phyloP scores from a whole-genome alignment of 2,329 filamentous ascomycete species.

The Pseudopyricularia javanii region DNA sequence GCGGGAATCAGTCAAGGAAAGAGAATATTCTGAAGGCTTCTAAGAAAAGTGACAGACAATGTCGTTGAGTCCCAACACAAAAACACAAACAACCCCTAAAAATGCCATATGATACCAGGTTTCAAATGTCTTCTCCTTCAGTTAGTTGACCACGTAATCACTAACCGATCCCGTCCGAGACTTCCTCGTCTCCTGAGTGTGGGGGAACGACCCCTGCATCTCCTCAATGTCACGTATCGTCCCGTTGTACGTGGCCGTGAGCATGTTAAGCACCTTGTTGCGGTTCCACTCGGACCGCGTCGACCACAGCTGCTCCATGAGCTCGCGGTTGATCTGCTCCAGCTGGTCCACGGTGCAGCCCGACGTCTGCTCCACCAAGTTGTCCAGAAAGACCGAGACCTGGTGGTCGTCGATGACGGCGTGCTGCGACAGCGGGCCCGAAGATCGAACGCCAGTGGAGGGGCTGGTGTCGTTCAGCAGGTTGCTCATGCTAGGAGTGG shows the following conservation, averaged over 20 bases:
- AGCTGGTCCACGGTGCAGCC: conserved; percentile 86
- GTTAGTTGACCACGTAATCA: not conserved
- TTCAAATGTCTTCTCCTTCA: not conserved
- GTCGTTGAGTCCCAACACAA: not conserved
- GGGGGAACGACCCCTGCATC: conserved; percentile 29
- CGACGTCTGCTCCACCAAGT: conserved; percentile 54
- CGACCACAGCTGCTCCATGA: conserved; percentile 87
- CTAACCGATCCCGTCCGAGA: not conserved
- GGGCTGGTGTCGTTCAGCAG: conserved; percentile 21
- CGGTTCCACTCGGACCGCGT: conserved; percentile 74
- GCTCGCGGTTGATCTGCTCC: conserved; percentile 78
- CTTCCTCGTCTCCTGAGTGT: conserved; percentile 23
- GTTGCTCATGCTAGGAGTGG: conserved; percentile 20
- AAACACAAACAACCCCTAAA: not conserved
- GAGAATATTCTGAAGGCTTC: not conserved
- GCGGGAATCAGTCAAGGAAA: not conserved
- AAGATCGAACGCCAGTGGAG: conserved; percentile 9
- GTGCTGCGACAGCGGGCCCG: conserved; percentile 27
- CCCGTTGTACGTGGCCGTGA: conserved; percentile 64
- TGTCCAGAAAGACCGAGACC: conserved; percentile 45
- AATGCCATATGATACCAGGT: not conserved
- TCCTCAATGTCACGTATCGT: conserved; percentile 56
- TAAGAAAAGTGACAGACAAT: not conserved
- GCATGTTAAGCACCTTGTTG: conserved; percentile 43
- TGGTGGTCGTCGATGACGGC: conserved; percentile 32